phyloP scores from a whole-genome alignment of 1,284 basidiomycete genomes.

The Ceratorhiza oryzae-sativae region DNA sequence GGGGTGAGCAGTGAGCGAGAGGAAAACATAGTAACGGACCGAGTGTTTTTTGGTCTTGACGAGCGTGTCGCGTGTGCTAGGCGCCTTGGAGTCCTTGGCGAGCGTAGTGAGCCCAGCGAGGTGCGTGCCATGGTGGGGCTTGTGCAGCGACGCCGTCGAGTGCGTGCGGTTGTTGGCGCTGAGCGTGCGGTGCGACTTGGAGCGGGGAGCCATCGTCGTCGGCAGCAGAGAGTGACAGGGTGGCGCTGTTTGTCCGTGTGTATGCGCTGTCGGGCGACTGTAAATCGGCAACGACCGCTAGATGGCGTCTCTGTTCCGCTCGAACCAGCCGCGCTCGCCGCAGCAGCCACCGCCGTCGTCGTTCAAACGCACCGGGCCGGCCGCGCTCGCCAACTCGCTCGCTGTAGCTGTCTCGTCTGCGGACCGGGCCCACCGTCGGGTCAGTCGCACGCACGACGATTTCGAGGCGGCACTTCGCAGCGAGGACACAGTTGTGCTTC shows the following conservation, averaged over 20 bases:
- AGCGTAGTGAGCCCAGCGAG: slow-evolving; percentile 18
- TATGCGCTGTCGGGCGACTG: neutral
- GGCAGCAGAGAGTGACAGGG: neutral
- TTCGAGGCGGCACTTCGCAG: slow-evolving; percentile 75
- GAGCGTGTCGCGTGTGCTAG: slow-evolving; percentile 23
- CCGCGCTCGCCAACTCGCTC: neutral
- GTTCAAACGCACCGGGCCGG: slow-evolving; percentile 1
- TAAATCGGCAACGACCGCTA: slow-evolving; percentile 23
- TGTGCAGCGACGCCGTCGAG: slow-evolving; percentile 20
- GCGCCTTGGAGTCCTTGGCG: slow-evolving; percentile 2
- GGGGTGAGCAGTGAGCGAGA: neutral
- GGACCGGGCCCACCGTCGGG: slow-evolving; percentile 19
- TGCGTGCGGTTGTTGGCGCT: slow-evolving; percentile 13
- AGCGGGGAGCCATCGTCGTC: slow-evolving; percentile 30
- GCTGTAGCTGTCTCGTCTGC: slow-evolving; percentile 10
- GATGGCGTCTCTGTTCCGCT: slow-evolving; percentile 25
- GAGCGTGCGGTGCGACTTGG: slow-evolving; percentile 18
- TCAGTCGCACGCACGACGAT: slow-evolving; percentile 68
- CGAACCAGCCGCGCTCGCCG: slow-evolving; percentile 7
- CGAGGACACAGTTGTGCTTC: slow-evolving; percentile 69
- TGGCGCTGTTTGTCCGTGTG: slow-evolving; percentile 32
- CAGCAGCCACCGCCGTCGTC: slow-evolving; percentile 23
- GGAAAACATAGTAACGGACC: neutral
- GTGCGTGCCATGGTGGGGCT: neutral
- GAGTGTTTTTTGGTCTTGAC: slow-evolving; percentile 36